phyloP scores from a whole-genome alignment of 2,329 filamentous ascomycete genomes.

The Curvularia eragrostidis region DNA sequence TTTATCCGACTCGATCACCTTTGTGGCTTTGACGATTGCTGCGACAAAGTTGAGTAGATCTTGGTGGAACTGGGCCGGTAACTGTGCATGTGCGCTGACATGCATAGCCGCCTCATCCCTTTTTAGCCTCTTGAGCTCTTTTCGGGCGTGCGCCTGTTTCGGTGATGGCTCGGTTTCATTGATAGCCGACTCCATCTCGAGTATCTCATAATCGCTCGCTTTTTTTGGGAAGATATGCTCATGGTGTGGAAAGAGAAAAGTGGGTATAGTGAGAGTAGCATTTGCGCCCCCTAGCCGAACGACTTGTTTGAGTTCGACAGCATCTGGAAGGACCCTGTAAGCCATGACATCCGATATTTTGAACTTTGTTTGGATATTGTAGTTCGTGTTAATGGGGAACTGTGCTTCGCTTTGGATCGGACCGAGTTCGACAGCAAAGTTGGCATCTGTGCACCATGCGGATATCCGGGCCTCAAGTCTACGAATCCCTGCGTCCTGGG shows the following conservation, averaged over 20 bases:
- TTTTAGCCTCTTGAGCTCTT: slow-evolving; percentile 50
- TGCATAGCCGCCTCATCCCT: slow-evolving; percentile 59
- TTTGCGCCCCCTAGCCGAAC: slow-evolving; percentile 60
- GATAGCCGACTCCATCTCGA: slow-evolving; percentile 49
- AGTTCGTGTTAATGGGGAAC: slow-evolving; percentile 58
- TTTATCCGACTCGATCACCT: slow-evolving; percentile 62
- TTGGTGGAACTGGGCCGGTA: slow-evolving; percentile 60
- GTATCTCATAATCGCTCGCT: slow-evolving; percentile 45
- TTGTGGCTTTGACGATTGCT: slow-evolving; percentile 63
- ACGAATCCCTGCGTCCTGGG: slow-evolving; percentile 54
- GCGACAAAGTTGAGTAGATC: slow-evolving; percentile 62
- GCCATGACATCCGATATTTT: slow-evolving; percentile 58
- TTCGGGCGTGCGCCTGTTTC: slow-evolving; percentile 51
- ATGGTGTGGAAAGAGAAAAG: slow-evolving; percentile 61
- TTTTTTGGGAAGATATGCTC: slow-evolving; percentile 59
- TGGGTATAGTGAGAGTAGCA: slow-evolving; percentile 57
- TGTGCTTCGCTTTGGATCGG: slow-evolving; percentile 55
- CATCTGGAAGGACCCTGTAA: slow-evolving; percentile 55
- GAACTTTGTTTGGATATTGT: slow-evolving; percentile 57
- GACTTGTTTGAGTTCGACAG: slow-evolving; percentile 56
- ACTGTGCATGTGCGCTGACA: slow-evolving; percentile 56
- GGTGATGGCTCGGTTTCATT: slow-evolving; percentile 54
- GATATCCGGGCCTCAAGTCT: slow-evolving; percentile 56
- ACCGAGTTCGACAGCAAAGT: slow-evolving; percentile 59
- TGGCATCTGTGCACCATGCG: slow-evolving; percentile 60